phyloP scores from a whole-genome alignment of 805 yeast species.

The Lipomyces orientalis region DNA sequence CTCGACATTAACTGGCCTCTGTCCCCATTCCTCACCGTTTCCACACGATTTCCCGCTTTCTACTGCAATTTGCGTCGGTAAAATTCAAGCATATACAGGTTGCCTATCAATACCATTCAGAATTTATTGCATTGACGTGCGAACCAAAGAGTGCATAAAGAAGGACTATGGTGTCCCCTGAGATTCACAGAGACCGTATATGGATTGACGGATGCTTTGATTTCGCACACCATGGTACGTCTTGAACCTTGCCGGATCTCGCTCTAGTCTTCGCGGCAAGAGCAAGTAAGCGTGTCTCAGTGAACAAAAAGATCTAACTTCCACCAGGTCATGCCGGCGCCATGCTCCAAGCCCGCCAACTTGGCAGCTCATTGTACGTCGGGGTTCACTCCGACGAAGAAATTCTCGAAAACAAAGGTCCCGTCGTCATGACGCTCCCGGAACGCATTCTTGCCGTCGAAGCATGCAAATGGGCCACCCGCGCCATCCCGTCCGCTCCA shows the following conservation, averaged over 20 bases:
- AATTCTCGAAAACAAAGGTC: conserved; percentile 82
- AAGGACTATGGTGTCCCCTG: conserved; percentile 20
- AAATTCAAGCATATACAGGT: neutral
- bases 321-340: conserved; percentile 85
- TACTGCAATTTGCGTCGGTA: neutral
- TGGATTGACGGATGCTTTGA: conserved; percentile 99
- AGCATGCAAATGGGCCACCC: conserved; percentile 88
- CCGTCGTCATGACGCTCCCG: conserved; percentile 83
- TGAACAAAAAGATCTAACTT: neutral
- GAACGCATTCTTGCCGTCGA: conserved; percentile 85
- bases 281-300: neutral
- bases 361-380: conserved; percentile 75
- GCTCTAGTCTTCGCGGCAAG: neutral
- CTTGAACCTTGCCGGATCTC: neutral
- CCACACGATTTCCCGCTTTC: neutral
- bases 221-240: conserved; percentile 90
- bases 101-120: neutral
- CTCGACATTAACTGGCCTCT: too few species aligned
- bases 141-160: neutral
- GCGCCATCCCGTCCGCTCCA: conserved; percentile 78
- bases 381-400: conserved; percentile 95
- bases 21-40: too few species aligned
- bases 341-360: conserved; percentile 85
- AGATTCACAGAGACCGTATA: conserved; percentile 52
- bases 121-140: neutral